These are phyloP conservation scores for Verticillium nubilum DNA, from an alignment of 2,329 filamentous ascomycete genomes.

Conservation along the genomic window DNA sequence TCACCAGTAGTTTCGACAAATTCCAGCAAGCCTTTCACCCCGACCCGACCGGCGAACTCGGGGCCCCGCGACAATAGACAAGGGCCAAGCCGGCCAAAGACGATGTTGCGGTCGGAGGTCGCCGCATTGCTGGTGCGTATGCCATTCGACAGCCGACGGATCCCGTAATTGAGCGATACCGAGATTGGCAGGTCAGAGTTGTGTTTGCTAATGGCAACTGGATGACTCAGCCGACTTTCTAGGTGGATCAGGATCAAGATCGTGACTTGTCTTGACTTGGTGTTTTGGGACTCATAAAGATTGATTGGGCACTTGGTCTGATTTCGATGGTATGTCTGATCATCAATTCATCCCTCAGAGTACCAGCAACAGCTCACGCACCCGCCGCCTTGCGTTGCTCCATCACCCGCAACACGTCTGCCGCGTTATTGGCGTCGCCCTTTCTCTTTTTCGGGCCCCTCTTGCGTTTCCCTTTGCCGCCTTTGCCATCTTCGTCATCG, in stretches of 20 bases:
- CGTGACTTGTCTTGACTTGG: neutral
- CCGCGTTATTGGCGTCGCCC: slow-evolving; percentile 71
- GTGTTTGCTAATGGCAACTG: neutral
- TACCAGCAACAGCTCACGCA: neutral
- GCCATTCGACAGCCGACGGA: neutral
- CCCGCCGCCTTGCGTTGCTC: slow-evolving; percentile 47
- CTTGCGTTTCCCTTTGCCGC: slow-evolving; percentile 56
- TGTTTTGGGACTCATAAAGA: neutral
- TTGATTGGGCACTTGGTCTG: neutral
- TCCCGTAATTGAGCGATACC: neutral
- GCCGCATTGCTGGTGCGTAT: neutral
- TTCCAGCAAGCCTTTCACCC: no score
- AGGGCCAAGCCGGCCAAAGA: neutral
- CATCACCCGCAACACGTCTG: slow-evolving; percentile 75
- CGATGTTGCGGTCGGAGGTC: neutral
- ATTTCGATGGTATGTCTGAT: neutral
- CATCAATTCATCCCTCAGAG: no score
- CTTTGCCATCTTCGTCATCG: slow-evolving; percentile 38
- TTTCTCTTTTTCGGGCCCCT: slow-evolving; percentile 70
- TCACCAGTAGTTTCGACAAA: neutral
- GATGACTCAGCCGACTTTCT: neutral
- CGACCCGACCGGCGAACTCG: neutral
- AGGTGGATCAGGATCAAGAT: neutral
- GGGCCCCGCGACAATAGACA: neutral
- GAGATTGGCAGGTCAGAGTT: neutral